phyloP scores from a whole-genome alignment of 495 filamentous ascomycete species.

The Daldinia loculata region DNA sequence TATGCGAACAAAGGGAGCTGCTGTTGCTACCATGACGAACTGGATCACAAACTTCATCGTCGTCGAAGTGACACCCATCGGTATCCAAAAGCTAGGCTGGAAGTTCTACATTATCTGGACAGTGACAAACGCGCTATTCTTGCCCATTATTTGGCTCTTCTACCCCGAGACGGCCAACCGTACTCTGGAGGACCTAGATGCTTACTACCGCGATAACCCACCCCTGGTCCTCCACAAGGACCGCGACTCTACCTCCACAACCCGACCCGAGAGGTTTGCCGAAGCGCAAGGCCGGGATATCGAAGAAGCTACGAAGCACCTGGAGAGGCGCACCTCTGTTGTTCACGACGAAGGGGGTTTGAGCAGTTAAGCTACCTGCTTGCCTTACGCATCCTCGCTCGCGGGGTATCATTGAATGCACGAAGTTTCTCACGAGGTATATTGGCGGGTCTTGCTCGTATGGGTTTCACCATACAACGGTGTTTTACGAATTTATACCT shows the following conservation, averaged over 20 bases:
- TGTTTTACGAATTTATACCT: conserved; percentile 4
- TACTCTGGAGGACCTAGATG: conserved; percentile 56
- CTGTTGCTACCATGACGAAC: conserved; percentile 66
- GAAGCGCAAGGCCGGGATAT: conserved; percentile 38
- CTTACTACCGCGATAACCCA: conserved; percentile 56
- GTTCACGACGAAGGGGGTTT: conserved; percentile 19
- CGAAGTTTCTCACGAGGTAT: neutral
- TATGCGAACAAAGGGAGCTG: conserved; percentile 67
- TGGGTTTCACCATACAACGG: neutral
- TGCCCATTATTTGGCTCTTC: conserved; percentile 69
- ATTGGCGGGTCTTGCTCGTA: neutral
- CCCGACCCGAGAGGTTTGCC: conserved; percentile 40
- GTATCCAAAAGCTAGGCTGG: conserved; percentile 68
- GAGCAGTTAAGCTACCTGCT: conserved; percentile 9
- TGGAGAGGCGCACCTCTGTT: conserved; percentile 24
- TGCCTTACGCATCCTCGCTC: neutral
- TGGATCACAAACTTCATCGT: conserved; percentile 72
- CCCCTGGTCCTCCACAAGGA: conserved; percentile 53
- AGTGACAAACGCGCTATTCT: conserved; percentile 64
- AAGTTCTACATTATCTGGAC: conserved; percentile 73
- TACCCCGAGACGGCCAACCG: conserved; percentile 64
- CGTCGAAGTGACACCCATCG: conserved; percentile 70
- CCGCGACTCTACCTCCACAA: conserved; percentile 31
- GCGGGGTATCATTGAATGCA: neutral
- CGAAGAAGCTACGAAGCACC: conserved; percentile 34